phyloP scores from a whole-genome alignment of 2,329 filamentous ascomycete species.

The Alternaria consortialis region DNA sequence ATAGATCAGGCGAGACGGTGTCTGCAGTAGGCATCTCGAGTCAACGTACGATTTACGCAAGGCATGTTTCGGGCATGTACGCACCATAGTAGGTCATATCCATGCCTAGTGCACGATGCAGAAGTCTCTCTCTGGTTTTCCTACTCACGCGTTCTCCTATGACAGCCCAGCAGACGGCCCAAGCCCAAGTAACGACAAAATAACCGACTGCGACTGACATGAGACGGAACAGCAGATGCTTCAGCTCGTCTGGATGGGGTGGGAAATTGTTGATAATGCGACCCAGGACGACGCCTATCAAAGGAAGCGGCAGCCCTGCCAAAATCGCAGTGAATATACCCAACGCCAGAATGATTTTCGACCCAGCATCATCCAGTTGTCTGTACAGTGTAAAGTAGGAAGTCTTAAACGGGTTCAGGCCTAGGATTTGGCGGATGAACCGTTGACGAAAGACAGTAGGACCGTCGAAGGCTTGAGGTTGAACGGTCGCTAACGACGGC shows the following conservation, averaged over 20 bases:
- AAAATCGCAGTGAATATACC: constrained; percentile 58
- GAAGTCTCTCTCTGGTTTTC: constrained; percentile 56
- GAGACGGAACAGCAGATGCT: constrained; percentile 53
- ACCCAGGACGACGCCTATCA: constrained; percentile 67
- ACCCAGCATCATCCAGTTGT: constrained; percentile 54
- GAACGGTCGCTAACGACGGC: constrained; percentile 47
- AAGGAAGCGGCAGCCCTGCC: constrained; percentile 67
- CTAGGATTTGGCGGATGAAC: constrained; percentile 52
- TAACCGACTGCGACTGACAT: constrained; percentile 58
- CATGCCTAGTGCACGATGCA: constrained; percentile 60
- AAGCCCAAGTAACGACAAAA: constrained; percentile 61
- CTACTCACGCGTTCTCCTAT: constrained; percentile 61
- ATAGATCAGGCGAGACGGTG: constrained; percentile 59
- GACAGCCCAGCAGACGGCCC: constrained; percentile 61
- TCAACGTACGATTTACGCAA: not conserved
- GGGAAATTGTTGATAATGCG: constrained; percentile 62
- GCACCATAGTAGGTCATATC: constrained; percentile 60
- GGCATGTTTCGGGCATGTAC: not conserved
- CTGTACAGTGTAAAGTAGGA: constrained; percentile 61
- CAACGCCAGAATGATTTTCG: constrained; percentile 45
- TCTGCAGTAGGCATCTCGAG: constrained; percentile 39
- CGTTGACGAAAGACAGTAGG: constrained; percentile 43
- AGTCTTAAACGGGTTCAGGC: constrained; percentile 57
- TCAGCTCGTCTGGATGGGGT: constrained; percentile 56
- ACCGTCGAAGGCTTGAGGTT: constrained; percentile 44